Base-by-base conservation (phyloP, 805 yeast genomes). In the Metschnikowia aberdeeniae region DNA sequence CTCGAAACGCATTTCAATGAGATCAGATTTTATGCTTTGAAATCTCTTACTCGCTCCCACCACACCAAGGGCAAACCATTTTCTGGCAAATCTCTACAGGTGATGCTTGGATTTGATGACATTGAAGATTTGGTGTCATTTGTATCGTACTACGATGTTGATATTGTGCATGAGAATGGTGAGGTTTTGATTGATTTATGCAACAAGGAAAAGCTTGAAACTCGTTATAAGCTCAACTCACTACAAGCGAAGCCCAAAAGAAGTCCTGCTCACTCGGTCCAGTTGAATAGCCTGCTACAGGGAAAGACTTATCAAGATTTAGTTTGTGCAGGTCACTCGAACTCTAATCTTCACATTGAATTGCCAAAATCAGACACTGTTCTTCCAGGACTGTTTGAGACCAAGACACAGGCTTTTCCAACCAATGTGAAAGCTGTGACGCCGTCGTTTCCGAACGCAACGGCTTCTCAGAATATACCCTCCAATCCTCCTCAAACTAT, bases 1-100 rank as follows among this genome's bases (percentile, higher is more conserved):
- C 64, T 87, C 14, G 96, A 93, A 60, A 80, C 82, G 2, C 89
- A 86, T 54, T 80, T 88, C 58, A 86, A 85, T 55, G 92, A 89
- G 46, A 71, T 89, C 3, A 65, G 97, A 36, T 81, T 85, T 52
- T 80, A 80, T 55, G 89, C 92, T 0, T 59, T 92, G 45, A 80
- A 78, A 54, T 68, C 88, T 0, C 70, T 93, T 68, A 67, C 85
- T 4, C 70, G 78, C 46, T 68, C 89, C 0, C 75, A 80, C 46
- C 95, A 90, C 57, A 74, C 82, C 2, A 83, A 80, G 46, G 82
- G 88, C 2, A 84, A 80, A 54, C 84, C 89, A 1, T 78, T 83
- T 49, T 71, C 81, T 4, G 72, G 79, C 0, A 55, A 58, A 1
- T 60, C 75, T 8, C 61, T 90, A 12, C 61, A 65, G 14, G 60